Conservation (phyloP, 2,329 filamentous ascomycete genomes). For the Botrytis pseudocinerea region DNA sequence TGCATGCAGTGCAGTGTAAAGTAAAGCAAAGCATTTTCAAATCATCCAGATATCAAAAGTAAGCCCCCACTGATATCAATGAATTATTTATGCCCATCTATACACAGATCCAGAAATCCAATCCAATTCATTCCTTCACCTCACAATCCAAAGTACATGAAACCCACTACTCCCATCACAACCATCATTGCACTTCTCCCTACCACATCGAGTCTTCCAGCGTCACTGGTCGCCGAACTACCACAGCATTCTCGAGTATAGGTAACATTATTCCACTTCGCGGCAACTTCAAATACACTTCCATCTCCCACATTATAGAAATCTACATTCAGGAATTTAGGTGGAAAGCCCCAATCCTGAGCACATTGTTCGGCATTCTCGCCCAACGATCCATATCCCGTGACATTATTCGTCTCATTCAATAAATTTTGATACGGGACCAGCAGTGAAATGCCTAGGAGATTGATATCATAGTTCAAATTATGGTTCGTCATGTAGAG, state of each 20-base stretch:
- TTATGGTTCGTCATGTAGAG: constrained; percentile 92
- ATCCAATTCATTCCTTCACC: neutral
- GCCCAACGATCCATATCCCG: constrained; percentile 67
- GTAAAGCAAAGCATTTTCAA: neutral
- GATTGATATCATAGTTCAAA: constrained; percentile 73
- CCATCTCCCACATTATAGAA: constrained; percentile 72
- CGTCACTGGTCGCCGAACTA: neutral
- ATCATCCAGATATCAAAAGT: neutral
- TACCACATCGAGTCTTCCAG: neutral
- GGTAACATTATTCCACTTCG: constrained; percentile 69
- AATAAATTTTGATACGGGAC: constrained; percentile 71
- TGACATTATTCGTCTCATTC: constrained; percentile 69
- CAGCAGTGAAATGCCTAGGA: constrained; percentile 63
- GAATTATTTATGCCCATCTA: neutral
- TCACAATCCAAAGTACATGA: constrained; percentile 5
- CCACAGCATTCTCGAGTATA: constrained; percentile 64
- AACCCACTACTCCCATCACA: neutral
- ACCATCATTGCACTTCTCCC: neutral
- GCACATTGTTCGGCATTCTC: constrained; percentile 62
- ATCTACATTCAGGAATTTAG: constrained; percentile 80
- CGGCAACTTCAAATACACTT: constrained; percentile 75
- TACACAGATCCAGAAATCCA: neutral
- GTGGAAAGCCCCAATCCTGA: constrained; percentile 63
- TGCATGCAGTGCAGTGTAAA: neutral
- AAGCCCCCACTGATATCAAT: neutral